Conservation (phyloP, 1,139 yeast species). For the Debaryomyces nepalensis region DNA sequence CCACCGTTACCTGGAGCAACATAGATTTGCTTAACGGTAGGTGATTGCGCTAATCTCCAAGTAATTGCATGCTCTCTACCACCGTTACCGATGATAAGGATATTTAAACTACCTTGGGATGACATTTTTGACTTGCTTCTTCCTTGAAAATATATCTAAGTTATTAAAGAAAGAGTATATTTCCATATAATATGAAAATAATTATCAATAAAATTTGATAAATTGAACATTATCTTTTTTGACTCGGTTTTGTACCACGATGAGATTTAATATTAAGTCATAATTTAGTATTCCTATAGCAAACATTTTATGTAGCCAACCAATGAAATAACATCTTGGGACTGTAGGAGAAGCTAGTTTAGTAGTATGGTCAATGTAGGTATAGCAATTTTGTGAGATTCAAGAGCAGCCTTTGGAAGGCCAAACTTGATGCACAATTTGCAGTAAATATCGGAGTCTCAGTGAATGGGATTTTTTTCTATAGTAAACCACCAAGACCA, state of each 20-base stretch:
- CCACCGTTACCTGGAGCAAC: constrained; percentile 99
- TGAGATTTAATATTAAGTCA: constrained; percentile 5
- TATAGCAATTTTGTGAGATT: background rate
- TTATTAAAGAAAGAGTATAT: constrained; percentile 1
- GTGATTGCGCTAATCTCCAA: constrained; percentile 87
- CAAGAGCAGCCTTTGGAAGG: background rate
- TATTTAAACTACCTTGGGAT: constrained; percentile 43
- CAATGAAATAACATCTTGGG: too few relatives aligned
- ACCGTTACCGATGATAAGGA: constrained; percentile 93
- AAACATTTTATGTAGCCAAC: too few relatives aligned
- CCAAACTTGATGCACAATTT: background rate
- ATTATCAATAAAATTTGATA: background rate
- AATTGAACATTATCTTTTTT: constrained; percentile 4
- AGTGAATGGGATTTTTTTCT: too few relatives aligned
- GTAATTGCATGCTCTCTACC: constrained; percentile 98
- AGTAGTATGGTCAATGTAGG: too few relatives aligned
- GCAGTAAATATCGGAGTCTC: constrained; percentile 1
- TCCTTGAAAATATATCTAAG: constrained; percentile 5
- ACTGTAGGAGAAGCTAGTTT: background rate
- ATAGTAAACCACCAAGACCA: too few relatives aligned
- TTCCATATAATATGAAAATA: background rate
- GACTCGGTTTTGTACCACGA: constrained; percentile 13
- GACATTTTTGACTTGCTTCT: constrained; percentile 6
- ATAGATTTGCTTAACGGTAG: constrained; percentile 68
- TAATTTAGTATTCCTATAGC: background rate